Conservation (phyloP, 176 grass and related monocot species). For the Paspalum notatum region DNA sequence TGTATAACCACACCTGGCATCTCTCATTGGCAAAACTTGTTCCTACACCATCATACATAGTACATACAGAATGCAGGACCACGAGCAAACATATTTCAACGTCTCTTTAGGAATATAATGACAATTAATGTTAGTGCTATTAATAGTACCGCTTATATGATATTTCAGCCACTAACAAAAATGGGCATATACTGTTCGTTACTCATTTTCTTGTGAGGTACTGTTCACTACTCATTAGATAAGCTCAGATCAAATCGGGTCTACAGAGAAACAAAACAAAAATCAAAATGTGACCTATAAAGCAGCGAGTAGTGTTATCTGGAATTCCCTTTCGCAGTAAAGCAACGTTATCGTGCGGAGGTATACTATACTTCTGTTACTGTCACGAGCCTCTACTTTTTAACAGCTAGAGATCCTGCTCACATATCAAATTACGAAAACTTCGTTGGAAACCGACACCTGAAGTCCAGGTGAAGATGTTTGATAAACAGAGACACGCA, state of each 20-base stretch:
- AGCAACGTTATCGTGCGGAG: conserved; percentile 37
- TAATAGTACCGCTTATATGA: too few species aligned
- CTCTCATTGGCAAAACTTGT: too few species aligned
- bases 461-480: conserved; percentile 13
- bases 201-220: too few species aligned
- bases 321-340: conserved; percentile 1
- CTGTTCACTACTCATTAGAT: background rate
- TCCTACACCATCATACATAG: too few species aligned
- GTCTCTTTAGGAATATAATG: too few species aligned
- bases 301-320: background rate
- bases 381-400: background rate
- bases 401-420: conserved; percentile 19
- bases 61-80: too few species aligned
- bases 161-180: background rate
- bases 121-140: too few species aligned
- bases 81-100: too few species aligned
- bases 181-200: background rate
- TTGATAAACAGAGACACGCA: conserved; percentile 39
- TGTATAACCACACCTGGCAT: too few species aligned
- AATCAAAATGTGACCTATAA: conserved; percentile 12
- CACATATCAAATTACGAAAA: conserved; percentile 16
- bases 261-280: background rate
- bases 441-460: conserved; percentile 3
- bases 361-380: conserved; percentile 19
- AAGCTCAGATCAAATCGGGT: conserved; percentile 18